Conservation (phyloP, 192 early-diverging fungal species). For the Allomyces javanicus region DNA sequence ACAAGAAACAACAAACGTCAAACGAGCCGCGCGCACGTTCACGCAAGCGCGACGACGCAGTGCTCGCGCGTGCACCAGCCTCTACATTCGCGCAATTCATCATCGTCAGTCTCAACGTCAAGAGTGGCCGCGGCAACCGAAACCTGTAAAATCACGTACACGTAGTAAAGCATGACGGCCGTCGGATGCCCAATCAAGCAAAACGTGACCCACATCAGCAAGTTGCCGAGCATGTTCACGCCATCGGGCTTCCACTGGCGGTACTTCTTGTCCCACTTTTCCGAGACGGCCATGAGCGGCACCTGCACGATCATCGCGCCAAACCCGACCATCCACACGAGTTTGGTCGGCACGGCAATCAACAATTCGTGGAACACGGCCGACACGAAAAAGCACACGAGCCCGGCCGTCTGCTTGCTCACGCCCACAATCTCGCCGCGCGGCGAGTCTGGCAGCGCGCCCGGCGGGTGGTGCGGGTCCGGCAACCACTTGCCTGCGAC, state of each 20-base stretch:
- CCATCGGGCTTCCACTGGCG: background rate
- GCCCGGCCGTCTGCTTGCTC: conserved; percentile 13
- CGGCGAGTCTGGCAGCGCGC: too few relatives aligned
- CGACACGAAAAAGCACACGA: conserved; percentile 57
- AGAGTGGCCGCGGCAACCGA: too few relatives aligned
- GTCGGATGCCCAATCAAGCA: background rate
- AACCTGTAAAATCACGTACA: background rate
- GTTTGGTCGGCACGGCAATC: background rate
- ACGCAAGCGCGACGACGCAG: too few relatives aligned
- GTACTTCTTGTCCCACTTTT: background rate
- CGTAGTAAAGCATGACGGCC: background rate
- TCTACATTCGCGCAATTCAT: too few relatives aligned
- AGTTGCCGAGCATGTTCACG: background rate
- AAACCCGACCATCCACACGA: background rate
- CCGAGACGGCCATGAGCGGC: background rate
- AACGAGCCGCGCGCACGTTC: too few relatives aligned
- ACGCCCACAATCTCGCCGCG: too few relatives aligned
- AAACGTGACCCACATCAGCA: background rate
- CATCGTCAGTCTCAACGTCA: too few relatives aligned
- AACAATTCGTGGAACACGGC: conserved; percentile 43
- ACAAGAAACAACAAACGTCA: too few relatives aligned
- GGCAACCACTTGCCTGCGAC: too few relatives aligned
- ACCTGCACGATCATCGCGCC: background rate
- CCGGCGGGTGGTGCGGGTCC: conserved; percentile 1
- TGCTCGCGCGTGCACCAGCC: too few relatives aligned